Conservation (phyloP, 176 grass and related monocot species). For the Raddia distichophylla region DNA sequence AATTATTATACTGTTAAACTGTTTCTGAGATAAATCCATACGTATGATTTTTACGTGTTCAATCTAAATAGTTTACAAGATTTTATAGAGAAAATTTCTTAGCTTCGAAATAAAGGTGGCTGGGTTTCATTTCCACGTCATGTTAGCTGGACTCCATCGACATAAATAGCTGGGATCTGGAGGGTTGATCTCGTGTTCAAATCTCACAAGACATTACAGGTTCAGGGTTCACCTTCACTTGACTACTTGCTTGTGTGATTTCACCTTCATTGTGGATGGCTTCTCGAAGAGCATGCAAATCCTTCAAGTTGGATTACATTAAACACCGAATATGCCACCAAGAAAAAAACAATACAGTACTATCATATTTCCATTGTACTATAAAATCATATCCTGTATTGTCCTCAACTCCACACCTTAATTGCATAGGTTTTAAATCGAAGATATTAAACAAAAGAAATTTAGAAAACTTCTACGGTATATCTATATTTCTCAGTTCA, state of each 20-base stretch:
- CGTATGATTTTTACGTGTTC: too few relatives aligned
- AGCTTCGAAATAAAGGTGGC: too few relatives aligned
- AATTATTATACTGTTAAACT: too few relatives aligned
- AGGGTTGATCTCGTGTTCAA: background rate
- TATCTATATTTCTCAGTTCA: slow-evolving; percentile 5
- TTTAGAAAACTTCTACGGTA: background rate
- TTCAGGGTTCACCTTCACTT: background rate
- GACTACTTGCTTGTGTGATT: background rate
- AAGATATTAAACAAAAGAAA: slow-evolving; percentile 3
- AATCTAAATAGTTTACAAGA: too few relatives aligned
- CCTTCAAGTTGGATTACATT: background rate
- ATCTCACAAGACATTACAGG: background rate
- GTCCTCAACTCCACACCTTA: background rate
- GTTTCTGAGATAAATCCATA: too few relatives aligned
- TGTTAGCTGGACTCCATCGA: background rate
- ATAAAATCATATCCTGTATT: background rate
- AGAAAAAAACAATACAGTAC: background rate
- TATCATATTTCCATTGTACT: too few relatives aligned
- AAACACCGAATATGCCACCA: background rate
- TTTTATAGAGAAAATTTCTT: too few relatives aligned
- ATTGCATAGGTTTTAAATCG: slow-evolving; percentile 9
- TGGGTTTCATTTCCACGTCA: too few relatives aligned
- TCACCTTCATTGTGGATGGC: background rate
- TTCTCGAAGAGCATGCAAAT: background rate
- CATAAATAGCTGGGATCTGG: background rate